These are phyloP conservation scores for Cordyceps farinosa DNA, from an alignment of 2,329 filamentous ascomycete genomes.

Conservation along the genomic window DNA sequence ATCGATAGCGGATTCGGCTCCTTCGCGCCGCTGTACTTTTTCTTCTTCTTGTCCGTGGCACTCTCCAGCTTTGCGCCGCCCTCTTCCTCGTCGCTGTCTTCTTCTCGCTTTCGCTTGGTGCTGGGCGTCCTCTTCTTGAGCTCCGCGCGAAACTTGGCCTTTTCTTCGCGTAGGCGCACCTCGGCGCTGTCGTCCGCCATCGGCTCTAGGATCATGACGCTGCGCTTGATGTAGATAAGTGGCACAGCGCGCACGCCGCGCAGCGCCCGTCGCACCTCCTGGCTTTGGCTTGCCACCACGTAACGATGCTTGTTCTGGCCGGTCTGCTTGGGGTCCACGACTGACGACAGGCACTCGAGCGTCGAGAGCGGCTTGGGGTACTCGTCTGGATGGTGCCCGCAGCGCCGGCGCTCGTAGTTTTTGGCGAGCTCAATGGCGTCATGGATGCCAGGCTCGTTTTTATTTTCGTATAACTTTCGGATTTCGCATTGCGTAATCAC, in stretches of 20 bases:
- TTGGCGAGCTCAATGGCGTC: slow-evolving; percentile 73
- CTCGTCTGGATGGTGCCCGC: slow-evolving; percentile 70
- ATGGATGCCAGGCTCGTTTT: slow-evolving; percentile 49
- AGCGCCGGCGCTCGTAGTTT: slow-evolving; percentile 69
- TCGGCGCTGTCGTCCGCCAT: slow-evolving; percentile 67
- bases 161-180: slow-evolving; percentile 65
- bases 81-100: slow-evolving; percentile 37
- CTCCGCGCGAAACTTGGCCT: slow-evolving; percentile 68
- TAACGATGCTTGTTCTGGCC: slow-evolving; percentile 75
- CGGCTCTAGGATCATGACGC: slow-evolving; percentile 68
- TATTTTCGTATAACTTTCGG: slow-evolving; percentile 68
- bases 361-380: slow-evolving; percentile 67
- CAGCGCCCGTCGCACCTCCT: slow-evolving; percentile 59
- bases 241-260: slow-evolving; percentile 69
- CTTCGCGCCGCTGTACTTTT: slow-evolving; percentile 58
- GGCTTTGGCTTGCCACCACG: slow-evolving; percentile 71
- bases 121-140: slow-evolving; percentile 50
- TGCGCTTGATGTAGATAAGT: slow-evolving; percentile 72
- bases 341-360: slow-evolving; percentile 65
- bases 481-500: slow-evolving; percentile 82
- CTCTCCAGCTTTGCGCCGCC: slow-evolving; percentile 32
- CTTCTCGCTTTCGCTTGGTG: slow-evolving; percentile 49
- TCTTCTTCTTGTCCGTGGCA: slow-evolving; percentile 49
- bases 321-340: slow-evolving; percentile 73
- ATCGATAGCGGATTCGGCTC: slow-evolving; percentile 68